phyloP scores from a whole-genome alignment of 345 rosid species.

The Ricinus communis region DNA sequence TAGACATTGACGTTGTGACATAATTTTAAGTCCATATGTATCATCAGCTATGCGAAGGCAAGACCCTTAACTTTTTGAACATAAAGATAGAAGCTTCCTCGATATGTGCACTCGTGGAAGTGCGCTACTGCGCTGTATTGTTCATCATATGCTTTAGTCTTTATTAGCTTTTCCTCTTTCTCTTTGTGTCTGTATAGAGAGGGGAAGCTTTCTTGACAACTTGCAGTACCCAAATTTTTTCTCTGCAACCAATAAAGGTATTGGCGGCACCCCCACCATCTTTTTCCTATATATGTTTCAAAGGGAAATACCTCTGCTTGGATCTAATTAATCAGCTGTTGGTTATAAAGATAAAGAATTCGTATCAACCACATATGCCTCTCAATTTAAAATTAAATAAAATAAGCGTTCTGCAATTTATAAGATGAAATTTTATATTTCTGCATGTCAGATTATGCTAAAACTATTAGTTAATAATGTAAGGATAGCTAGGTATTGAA shows the following conservation, averaged over 20 bases:
- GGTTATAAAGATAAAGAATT: background rate
- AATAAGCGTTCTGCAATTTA: background rate
- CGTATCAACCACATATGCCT: background rate
- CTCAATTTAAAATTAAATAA: no score
- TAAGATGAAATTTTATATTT: no score
- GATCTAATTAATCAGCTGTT: background rate
- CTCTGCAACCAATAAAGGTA: constrained; percentile 49
- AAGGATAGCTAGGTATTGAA: no score
- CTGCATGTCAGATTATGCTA: no score
- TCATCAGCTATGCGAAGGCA: constrained; percentile 15
- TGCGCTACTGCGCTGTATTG: constrained; percentile 59
- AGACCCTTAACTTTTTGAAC: constrained; percentile 15
- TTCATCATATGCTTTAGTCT: constrained; percentile 40
- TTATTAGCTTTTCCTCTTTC: constrained; percentile 33
- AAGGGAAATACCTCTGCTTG: background rate
- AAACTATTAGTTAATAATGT: no score
- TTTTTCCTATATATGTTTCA: background rate
- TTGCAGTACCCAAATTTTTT: constrained; percentile 41
- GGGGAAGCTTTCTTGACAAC: constrained; percentile 61
- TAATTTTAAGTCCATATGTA: background rate
- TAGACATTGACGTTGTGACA: constrained; percentile 2
- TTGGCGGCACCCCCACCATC: constrained; percentile 25
- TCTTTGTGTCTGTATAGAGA: constrained; percentile 24
- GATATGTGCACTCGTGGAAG: constrained; percentile 46
- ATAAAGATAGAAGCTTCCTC: constrained; percentile 74